Percentiles rank a stretch among this genome's conserved stretches.
These are phyloP conservation scores for Leptoxyphium fumago DNA, from an alignment of 2,329 filamentous ascomycete genomes.

Conservation along the genomic window DNA sequence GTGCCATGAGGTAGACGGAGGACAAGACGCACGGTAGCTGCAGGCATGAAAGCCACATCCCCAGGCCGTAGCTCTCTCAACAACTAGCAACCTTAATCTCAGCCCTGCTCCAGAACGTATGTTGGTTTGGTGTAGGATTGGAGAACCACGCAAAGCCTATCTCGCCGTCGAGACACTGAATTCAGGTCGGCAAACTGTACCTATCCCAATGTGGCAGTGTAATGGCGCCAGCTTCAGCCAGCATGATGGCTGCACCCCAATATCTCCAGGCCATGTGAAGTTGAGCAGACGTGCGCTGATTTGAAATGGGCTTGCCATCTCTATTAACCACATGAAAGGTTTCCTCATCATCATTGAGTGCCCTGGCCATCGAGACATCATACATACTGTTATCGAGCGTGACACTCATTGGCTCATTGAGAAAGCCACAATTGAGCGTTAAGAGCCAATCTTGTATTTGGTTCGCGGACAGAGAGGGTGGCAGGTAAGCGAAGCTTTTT, in stretches of 20 bases:
- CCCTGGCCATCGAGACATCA: background rate
- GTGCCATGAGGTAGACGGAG: conserved; percentile 3
- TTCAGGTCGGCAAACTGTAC: conserved; percentile 6
- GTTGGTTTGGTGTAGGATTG: conserved; percentile 1
- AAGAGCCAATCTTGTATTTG: conserved; percentile 4
- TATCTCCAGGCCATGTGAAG: conserved; percentile 1
- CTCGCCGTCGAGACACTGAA: conserved; percentile 9
- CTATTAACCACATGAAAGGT: conserved; percentile 3
- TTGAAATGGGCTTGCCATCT: conserved; percentile 1
- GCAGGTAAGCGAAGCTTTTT: conserved; percentile 8
- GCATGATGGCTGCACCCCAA: conserved; percentile 5
- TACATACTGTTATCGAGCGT: background rate
- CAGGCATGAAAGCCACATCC: conserved; percentile 6
- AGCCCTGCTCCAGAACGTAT: background rate
- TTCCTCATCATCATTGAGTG: background rate
- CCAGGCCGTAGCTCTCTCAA: conserved; percentile 6
- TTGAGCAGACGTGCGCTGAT: background rate
- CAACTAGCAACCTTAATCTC: conserved; percentile 1
- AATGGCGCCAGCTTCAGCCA: conserved; percentile 7
- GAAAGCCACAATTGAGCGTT: conserved; percentile 4
- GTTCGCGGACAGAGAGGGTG: conserved; percentile 1
- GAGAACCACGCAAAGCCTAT: conserved; percentile 7
- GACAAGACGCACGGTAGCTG: conserved; percentile 6
- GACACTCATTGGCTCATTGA: conserved; percentile 4
- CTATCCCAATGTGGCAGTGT: conserved; percentile 5